phyloP scores from a whole-genome alignment of 2,329 filamentous ascomycete species.

The Zarea fungicola region DNA sequence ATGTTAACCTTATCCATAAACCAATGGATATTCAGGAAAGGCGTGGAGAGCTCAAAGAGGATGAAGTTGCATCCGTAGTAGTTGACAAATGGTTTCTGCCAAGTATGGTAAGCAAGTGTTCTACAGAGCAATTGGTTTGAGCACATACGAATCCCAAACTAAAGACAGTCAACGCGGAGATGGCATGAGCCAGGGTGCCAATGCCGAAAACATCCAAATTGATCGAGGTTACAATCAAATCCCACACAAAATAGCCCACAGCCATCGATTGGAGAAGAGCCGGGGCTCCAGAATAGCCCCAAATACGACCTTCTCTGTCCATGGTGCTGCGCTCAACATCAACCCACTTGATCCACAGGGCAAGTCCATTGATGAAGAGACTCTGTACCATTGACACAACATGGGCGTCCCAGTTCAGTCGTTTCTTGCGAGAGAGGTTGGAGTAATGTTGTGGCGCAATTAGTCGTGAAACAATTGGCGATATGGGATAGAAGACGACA shows the following conservation, averaged over 20 bases:
- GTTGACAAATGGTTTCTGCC: constrained; percentile 74
- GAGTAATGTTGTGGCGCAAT: constrained; percentile 61
- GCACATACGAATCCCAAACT: constrained; percentile 70
- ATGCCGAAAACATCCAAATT: constrained; percentile 68
- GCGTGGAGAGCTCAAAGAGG: constrained; percentile 80
- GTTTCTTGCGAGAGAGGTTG: constrained; percentile 56
- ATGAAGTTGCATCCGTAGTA: constrained; percentile 78
- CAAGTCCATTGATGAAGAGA: constrained; percentile 63
- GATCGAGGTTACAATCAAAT: constrained; percentile 63
- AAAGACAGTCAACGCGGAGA: constrained; percentile 69
- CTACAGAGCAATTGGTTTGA: constrained; percentile 14
- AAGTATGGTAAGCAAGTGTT: constrained; percentile 5
- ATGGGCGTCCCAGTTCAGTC: constrained; percentile 79
- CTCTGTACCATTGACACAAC: constrained; percentile 80
- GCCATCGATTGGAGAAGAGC: constrained; percentile 74
- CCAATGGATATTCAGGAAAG: constrained; percentile 87
- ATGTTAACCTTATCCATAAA: constrained; percentile 83
- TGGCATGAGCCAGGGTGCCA: constrained; percentile 73
- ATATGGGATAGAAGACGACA: constrained; percentile 59
- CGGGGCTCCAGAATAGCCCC: constrained; percentile 68
- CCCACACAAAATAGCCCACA: constrained; percentile 80
- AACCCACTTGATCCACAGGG: constrained; percentile 65
- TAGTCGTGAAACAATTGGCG: constrained; percentile 58
- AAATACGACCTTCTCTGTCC: constrained; percentile 63
- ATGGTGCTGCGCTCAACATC: constrained; percentile 65